Evolutionary conservation across 495 filamentous ascomycete species (phyloP).

Genomic region (Thermochaetoides thermophila): DNA sequence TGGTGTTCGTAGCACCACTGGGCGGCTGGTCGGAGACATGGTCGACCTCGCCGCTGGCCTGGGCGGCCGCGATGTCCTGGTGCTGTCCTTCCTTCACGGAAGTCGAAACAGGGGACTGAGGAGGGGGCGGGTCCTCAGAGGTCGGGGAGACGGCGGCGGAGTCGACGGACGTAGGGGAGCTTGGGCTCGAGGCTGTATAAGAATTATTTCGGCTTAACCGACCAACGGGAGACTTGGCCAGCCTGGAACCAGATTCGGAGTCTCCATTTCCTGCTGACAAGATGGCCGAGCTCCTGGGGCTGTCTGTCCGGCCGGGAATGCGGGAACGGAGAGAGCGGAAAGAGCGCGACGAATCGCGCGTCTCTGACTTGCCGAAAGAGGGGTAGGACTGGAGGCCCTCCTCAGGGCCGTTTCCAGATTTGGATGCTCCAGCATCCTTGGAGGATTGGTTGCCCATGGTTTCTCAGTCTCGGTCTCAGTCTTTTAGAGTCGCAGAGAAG

Average conservation of each 20-base stretch:
- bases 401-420: slow-evolving; percentile 22
- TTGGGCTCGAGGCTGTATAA: too few species aligned
- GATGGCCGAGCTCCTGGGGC: slow-evolving; percentile 60
- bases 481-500: slow-evolving; percentile 16
- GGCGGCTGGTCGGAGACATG: slow-evolving; percentile 90
- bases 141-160: slow-evolving; percentile 11
- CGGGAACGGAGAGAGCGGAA: slow-evolving; percentile 57
- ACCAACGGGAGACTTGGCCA: too few species aligned
- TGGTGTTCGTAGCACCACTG: slow-evolving; percentile 38
- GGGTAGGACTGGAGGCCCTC: slow-evolving; percentile 59
- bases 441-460: slow-evolving; percentile 88
- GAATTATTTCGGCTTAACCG: too few species aligned
- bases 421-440: slow-evolving; percentile 44
- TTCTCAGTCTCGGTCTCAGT: too few species aligned
- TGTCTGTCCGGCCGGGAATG: slow-evolving; percentile 55
- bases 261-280: too few species aligned
- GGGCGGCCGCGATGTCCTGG: slow-evolving; percentile 64
- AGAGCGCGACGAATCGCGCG: slow-evolving; percentile 83
- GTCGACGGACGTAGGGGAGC: slow-evolving; percentile 26
- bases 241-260: too few species aligned
- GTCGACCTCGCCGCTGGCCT: slow-evolving; percentile 82
- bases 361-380: slow-evolving; percentile 87
- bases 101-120: slow-evolving; percentile 72
- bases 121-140: slow-evolving; percentile 57
- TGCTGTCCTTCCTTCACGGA: slow-evolving; percentile 55